Base-by-base conservation (phyloP, 257 asterid genomes). In the Nyctanthes arbortristis region DNA sequence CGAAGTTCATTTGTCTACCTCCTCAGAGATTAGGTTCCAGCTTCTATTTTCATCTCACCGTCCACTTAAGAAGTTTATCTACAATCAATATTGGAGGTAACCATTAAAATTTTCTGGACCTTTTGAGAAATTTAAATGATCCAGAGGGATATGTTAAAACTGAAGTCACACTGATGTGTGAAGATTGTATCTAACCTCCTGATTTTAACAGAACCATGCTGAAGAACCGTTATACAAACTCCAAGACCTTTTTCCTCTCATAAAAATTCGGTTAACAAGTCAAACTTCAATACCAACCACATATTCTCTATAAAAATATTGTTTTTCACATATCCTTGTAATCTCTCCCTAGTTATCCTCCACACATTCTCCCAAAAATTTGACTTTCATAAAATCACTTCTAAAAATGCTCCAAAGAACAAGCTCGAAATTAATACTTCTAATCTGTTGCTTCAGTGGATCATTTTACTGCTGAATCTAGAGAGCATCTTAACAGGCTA, bases 391-490 rank as follows among this genome's bases (percentile, higher is more conserved):
- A n/a, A n/a, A n/a, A n/a, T n/a, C n/a, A n/a, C n/a, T n/a, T n/a
- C n/a, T n/a, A n/a, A n/a, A n/a, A n/a, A n/a, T n/a, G n/a, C n/a
- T n/a, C n/a, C n/a, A n/a, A n/a, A n/a, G n/a, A n/a, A n/a, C n/a
- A n/a, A 20, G 28, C 22, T 20, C 58, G n/a, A 49, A 49, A 7
- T 22, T 29, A 18, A 49, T 20, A 22, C 18, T 49, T 49, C 29
- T 22, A 20, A 13, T 9, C 10, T 24, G 36, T 3, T 34, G 10
- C 37, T 6, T 70, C 18, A 31, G 7, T 24, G 59, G 56, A 40
- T 56, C 30, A 61, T 52, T 64, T 43, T 25, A 47, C 61, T 47
- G 7, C n/a, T 69, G 67, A 39, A 33, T 49, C 35, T n/a, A 31
- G 43, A 4, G 25, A 33, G 56, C 11, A 72, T 40, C 55, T 31